Conservation (phyloP, 2,329 filamentous ascomycete genomes). For the Tolypocladium inflatum region DNA sequence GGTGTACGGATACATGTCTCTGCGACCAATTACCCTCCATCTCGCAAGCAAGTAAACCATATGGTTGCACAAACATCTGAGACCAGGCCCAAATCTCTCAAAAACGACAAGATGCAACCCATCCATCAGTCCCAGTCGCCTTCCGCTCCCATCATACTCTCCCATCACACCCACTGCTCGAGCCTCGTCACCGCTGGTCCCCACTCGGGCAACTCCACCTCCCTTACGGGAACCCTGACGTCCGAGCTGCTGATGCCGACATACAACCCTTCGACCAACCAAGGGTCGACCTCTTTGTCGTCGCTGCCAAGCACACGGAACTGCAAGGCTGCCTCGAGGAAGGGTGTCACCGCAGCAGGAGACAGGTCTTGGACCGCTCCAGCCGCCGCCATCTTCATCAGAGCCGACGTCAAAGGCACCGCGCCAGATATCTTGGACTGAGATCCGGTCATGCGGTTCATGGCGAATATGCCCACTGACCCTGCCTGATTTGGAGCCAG, state of each 20-base stretch:
- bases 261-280: conserved; percentile 16
- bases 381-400: conserved; percentile 31
- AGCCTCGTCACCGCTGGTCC: conserved; percentile 12
- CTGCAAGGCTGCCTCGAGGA: conserved; percentile 28
- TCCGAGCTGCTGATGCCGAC: conserved; percentile 20
- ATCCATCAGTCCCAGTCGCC: neutral
- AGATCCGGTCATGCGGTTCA: conserved; percentile 22
- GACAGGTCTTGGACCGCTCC: conserved; percentile 28
- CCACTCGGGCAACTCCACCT: conserved; percentile 18
- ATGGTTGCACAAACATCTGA: neutral
- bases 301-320: conserved; percentile 19
- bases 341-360: conserved; percentile 26
- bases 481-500: conserved; percentile 48
- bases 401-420: conserved; percentile 39
- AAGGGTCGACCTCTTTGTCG: conserved; percentile 13
- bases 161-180: conserved; percentile 11
- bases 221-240: conserved; percentile 14
- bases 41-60: neutral
- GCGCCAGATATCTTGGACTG: conserved; percentile 34
- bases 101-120: neutral
- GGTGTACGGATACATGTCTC: neutral
- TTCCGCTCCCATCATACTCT: neutral
- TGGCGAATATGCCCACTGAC: conserved; percentile 47
- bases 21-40: neutral
- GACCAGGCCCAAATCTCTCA: neutral